phyloP scores from a whole-genome alignment of 768 basidiomycete species.

The Termitomyces sp. region DNA sequence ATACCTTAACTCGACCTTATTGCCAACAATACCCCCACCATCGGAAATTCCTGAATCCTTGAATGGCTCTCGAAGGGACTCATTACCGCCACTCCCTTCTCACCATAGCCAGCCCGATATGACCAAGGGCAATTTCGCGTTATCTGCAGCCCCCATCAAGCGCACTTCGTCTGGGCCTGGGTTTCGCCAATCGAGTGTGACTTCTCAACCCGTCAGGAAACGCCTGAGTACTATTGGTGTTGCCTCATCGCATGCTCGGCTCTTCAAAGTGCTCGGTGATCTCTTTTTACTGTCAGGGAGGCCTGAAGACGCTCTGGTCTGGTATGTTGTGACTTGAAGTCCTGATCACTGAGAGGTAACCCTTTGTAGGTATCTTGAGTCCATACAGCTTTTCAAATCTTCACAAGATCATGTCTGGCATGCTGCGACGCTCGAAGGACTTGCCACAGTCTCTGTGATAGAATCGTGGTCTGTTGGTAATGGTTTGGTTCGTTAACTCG shows the following conservation, averaged over 20 bases:
- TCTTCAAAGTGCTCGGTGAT: constrained; percentile 87
- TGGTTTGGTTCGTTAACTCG: constrained; percentile 53
- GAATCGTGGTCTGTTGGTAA: constrained; percentile 83
- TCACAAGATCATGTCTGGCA: constrained; percentile 85
- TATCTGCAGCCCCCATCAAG: constrained; percentile 41
- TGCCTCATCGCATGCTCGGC: constrained; percentile 77
- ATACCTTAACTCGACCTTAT: constrained; percentile 67
- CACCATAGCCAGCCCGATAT: constrained; percentile 60
- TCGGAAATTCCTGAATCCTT: constrained; percentile 60
- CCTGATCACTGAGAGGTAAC: not conserved
- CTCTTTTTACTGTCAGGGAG: constrained; percentile 87
- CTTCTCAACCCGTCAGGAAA: constrained; percentile 49
- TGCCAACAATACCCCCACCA: constrained; percentile 59
- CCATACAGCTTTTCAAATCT: constrained; percentile 69
- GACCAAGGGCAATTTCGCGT: constrained; percentile 29
- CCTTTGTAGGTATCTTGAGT: constrained; percentile 76
- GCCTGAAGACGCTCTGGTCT: constrained; percentile 73
- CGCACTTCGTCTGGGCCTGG: constrained; percentile 53
- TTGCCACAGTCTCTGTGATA: constrained; percentile 74
- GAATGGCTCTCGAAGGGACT: constrained; percentile 42
- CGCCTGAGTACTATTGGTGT: constrained; percentile 61
- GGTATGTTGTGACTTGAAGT: constrained; percentile 41
- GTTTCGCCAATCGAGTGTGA: constrained; percentile 52
- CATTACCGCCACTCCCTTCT: constrained; percentile 42
- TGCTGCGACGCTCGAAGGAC: constrained; percentile 81